A percentile compares a stretch with the other conserved stretches of the same genome.
Conservation (phyloP, 1,284 basidiomycete species). For the Bjerkandera adusta region DNA sequence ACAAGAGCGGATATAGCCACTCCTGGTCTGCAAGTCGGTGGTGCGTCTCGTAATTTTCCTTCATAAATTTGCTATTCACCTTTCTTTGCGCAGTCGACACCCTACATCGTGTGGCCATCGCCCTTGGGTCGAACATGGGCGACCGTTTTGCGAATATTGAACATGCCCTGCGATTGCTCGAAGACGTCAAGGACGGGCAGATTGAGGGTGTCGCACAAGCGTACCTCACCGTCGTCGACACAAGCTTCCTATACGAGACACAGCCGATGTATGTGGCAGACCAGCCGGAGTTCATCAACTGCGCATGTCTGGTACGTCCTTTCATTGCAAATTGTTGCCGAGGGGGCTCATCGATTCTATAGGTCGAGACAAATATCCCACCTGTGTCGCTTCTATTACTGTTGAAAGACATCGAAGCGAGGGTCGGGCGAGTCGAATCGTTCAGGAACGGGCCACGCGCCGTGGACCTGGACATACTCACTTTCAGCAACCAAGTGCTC, state of each 20-base stretch:
- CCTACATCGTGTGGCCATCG: constrained; percentile 54
- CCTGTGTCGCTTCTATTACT: constrained; percentile 64
- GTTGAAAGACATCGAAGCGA: constrained; percentile 75
- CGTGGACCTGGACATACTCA: constrained; percentile 89
- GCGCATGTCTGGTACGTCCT: constrained; percentile 76
- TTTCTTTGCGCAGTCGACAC: too few relatives aligned
- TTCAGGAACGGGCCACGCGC: constrained; percentile 87
- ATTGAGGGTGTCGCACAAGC: constrained; percentile 19
- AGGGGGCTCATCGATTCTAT: constrained; percentile 2
- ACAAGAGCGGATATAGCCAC: constrained; percentile 20
- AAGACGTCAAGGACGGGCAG: constrained; percentile 36
- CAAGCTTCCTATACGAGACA: constrained; percentile 93
- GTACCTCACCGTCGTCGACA: constrained; percentile 58
- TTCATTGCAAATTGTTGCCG: not conserved
- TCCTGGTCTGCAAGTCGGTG: not conserved
- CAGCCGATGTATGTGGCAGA: constrained; percentile 94
- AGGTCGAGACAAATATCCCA: constrained; percentile 75
- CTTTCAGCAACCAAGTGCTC: constrained; percentile 69
- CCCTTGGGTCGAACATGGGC: constrained; percentile 90
- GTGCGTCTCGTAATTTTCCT: too few relatives aligned
- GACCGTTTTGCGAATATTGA: constrained; percentile 87
- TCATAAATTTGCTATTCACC: too few relatives aligned
- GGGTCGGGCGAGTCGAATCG: constrained; percentile 81
- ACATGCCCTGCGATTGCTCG: constrained; percentile 62
- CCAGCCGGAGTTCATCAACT: constrained; percentile 90